Evolutionary conservation across 805 yeast species (phyloP).

Genomic region (Wickerhamiella parazyma): DNA sequence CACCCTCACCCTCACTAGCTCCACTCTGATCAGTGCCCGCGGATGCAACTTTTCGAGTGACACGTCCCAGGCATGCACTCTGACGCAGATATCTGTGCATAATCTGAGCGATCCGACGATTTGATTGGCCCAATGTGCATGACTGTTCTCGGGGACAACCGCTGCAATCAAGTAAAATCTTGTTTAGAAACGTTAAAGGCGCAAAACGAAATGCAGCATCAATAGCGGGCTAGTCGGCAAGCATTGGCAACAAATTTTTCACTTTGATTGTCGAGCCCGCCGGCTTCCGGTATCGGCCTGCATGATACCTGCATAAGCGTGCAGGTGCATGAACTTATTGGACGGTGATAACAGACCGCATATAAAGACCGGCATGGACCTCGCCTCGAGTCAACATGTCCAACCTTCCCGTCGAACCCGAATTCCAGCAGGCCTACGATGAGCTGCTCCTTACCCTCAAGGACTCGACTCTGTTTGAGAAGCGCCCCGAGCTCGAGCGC

Average conservation of each 20-base stretch:
- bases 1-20: too few species aligned
- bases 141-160: not conserved
- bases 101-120: not conserved
- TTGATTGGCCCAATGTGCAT: not conserved
- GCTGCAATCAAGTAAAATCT: not conserved
- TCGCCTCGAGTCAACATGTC: conserved; percentile 35
- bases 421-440: conserved; percentile 96
- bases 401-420: conserved; percentile 78
- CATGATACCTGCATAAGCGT: conserved; percentile 1
- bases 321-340: conserved; percentile 8
- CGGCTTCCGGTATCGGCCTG: conserved; percentile 5
- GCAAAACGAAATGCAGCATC: too few species aligned
- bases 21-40: not conserved
- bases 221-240: too few species aligned
- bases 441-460: conserved; percentile 80
- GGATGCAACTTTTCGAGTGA: not conserved
- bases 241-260: not conserved
- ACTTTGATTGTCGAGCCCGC: too few species aligned
- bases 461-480: conserved; percentile 78
- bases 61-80: not conserved
- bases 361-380: not conserved
- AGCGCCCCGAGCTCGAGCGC: conserved; percentile 80
- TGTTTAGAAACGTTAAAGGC: too few species aligned
- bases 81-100: not conserved
- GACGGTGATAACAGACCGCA: conserved; percentile 9